Base-by-base conservation (phyloP, 192 early-diverging fungal genomes). In the Coemansia sp. region DNA sequence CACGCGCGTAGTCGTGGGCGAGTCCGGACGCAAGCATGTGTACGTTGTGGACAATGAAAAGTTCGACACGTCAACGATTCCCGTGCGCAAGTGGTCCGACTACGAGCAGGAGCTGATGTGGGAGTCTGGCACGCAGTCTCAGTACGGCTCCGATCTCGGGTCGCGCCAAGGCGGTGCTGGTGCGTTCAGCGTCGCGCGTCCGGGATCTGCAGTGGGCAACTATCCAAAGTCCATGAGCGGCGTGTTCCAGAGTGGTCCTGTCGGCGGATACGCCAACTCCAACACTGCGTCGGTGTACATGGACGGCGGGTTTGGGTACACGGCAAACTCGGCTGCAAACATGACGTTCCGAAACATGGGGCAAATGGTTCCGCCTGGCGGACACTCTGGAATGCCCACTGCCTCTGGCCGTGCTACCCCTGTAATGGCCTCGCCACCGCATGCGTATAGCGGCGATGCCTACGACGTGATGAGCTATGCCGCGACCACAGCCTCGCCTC, bases 1-100 rank as follows among this genome's bases (percentile, higher is more conserved):
- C 76, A 99, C 96, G 25, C 91, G 96, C 72, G 41, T 91, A 33
- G 92, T 96, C 2, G 85, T 93, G 10, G 96, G 95, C 62, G 91
- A 93, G 67, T 90, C 89, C 36, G 92, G 92, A 57, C 81, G 83
- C 45, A 89, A 86, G 75, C 87, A 83, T 52, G 64, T 84, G 46
- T 81, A 78, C 42, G 71, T 69, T 66, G 86, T 82, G 42, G 88
- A 88, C 61, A 88, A 90, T 59, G 89, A 87, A 62, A 87, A 90
- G 72, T 92, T 92, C 68, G 89, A 92, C 81, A 86, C 89, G 19
- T 84, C 84, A 36, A 82, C 85, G 1, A 93, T 93, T 49, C 91
- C 91, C 15, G 81, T 83, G 69, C 88, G 86, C 84, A 88, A 86
- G 60, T 93, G 91, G 91, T 85, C 90, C 8, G 89, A 93, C 61